These are phyloP conservation scores for Linderniella brevidens DNA, from an alignment of 257 asterid genomes.

Conservation along the genomic window DNA sequence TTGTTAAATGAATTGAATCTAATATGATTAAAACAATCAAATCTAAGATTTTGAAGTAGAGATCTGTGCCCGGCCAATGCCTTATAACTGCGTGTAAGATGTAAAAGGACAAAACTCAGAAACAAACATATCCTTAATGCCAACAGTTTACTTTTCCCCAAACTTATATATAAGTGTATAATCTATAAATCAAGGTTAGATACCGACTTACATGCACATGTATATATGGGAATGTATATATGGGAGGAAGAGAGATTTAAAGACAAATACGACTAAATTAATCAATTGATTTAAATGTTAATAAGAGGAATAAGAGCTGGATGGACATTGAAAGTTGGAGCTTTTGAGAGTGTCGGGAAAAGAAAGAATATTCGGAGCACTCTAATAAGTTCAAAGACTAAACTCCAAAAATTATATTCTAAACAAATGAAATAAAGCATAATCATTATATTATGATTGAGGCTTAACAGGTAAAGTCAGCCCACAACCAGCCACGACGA, in stretches of 20 bases:
- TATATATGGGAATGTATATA: too few relatives aligned
- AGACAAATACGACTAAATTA: too few relatives aligned
- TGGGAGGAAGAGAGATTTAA: too few relatives aligned
- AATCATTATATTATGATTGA: background rate
- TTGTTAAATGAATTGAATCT: too few relatives aligned
- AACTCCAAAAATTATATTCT: background rate
- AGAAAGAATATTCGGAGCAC: background rate
- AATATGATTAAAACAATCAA: too few relatives aligned
- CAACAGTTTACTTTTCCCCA: slow-evolving; percentile 61
- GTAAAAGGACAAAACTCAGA: slow-evolving; percentile 15
- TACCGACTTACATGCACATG: background rate
- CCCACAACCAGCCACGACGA: slow-evolving; percentile 1
- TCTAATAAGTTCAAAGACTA: background rate
- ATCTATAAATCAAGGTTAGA: background rate
- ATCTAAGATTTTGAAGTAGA: too few relatives aligned
- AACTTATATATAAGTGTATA: slow-evolving; percentile 1
- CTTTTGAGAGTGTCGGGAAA: slow-evolving; percentile 1
- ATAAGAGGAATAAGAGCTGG: background rate
- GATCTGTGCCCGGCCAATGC: too few relatives aligned
- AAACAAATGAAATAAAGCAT: background rate
- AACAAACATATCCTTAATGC: slow-evolving; percentile 53
- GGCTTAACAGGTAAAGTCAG: background rate
- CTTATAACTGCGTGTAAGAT: too few relatives aligned
- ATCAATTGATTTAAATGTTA: background rate
- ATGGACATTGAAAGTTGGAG: background rate